Base-by-base conservation (phyloP, 805 yeast genomes). In the Candida tibetensis region DNA sequence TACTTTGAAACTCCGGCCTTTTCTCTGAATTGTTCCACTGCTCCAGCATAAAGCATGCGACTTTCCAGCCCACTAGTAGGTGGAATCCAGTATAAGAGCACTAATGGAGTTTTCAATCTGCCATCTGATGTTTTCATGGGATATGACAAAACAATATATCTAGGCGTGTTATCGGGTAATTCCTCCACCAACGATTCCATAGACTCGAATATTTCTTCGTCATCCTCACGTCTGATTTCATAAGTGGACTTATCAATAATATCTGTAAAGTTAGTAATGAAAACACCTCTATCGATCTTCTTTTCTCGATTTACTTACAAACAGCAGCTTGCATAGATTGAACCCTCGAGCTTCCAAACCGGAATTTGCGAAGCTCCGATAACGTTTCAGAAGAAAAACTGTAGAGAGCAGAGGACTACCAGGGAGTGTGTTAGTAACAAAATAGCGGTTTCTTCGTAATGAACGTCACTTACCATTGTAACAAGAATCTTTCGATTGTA, bases 21-120 rank as follows among this genome's bases (percentile, higher is more conserved):
- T 34, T 77, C 80, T 58, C 91, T 74, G 40, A 90, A 73, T 46
- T 82, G 62, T 57, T 90, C 96, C 16, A 86, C 76, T 2, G 95
- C 95, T 4, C 93, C 95, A 1, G 96, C 97, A 51, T 88, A 89
- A 34, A 86, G 63, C 97, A 89, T 90, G 58, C 83, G 81, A 53
- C 76, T 70, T 39, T 84, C 85, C 55, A 83, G 91, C 13, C 85
- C 82, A n/a, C 87, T 72, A 0, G 95, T 87, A 17, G 82, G 82
- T 3, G 97, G 97, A 43, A 86, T 75, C 81, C 90, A 90, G 59
- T 88, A 90, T n/a, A 90, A 50, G 56, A 90, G 60, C 2, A 89
- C 86, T 44, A 84, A 72, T 3, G 96, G 96, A 7, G 77, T 72
- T 32, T 79, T 74, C 51, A 76, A 72, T 39, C 95, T 71, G 0